phyloP scores from a whole-genome alignment of 257 asterid species.

The Solanum rostratum region DNA sequence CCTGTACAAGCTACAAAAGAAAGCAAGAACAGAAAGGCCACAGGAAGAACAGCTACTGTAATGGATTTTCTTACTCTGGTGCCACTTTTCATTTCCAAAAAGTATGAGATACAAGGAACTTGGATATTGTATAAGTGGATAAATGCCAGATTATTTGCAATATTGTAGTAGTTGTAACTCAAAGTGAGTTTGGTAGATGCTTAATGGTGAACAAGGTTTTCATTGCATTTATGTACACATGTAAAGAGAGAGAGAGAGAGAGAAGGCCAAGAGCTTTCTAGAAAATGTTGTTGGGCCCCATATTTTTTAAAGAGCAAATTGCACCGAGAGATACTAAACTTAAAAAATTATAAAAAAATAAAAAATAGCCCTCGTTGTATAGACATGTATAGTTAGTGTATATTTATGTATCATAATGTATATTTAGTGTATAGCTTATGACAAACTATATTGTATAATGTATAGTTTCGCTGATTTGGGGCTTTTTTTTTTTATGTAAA shows the following conservation, averaged over 20 bases:
- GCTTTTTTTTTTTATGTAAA: too few species aligned
- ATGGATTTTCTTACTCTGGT: not conserved
- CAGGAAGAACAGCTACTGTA: not conserved
- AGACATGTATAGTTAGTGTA: too few species aligned
- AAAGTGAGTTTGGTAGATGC: not conserved
- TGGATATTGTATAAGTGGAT: not conserved
- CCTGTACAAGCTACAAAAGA: conserved; percentile 5
- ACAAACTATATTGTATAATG: too few species aligned
- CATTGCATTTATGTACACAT: not conserved
- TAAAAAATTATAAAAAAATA: too few species aligned
- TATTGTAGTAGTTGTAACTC: not conserved
- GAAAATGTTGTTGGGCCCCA: not conserved
- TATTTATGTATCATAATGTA: too few species aligned
- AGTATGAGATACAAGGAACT: not conserved
- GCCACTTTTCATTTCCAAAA: not conserved
- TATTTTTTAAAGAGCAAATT: not conserved
- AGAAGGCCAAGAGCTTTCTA: not conserved
- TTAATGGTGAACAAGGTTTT: not conserved
- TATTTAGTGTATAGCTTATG: too few species aligned
- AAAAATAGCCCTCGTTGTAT: too few species aligned
- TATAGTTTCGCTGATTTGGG: too few species aligned
- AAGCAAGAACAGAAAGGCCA: not conserved
- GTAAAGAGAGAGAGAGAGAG: not conserved
- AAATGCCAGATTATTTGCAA: not conserved
- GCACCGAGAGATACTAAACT: too few species aligned